Evolutionary conservation across 768 basidiomycete species (phyloP), one percentile per base, ranked within the genome.

Genomic region (Suillus placidus): DNA sequence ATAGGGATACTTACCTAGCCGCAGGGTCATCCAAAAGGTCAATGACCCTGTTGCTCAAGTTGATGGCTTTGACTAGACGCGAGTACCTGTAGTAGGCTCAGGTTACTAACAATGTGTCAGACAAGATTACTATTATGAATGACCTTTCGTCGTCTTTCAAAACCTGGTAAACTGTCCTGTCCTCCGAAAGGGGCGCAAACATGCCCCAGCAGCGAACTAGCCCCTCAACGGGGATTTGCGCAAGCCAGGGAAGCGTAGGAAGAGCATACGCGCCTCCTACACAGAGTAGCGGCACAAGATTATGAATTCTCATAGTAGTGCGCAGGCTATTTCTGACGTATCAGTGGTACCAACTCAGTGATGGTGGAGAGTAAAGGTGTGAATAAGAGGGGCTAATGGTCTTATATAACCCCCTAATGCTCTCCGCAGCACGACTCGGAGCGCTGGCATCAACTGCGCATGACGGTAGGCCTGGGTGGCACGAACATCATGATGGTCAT

Each of bases 1-100:
- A 43, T 34, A 32, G 30, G 16, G 20, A 14, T 23, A 58, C 78
- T 55, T 63, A 81, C 82, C 74, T 68, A 35, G 75, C 67, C 18
- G 78, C 73, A 14, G 81, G 70, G 62, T 83, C 79, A 64, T 84
- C 80, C 47, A 84, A 73, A 20, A 81, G 60, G 16, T 71, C 68
- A 9, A 75, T 75, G 32, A 80, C 74, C 37, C 80, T 78, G 30
- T 81, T 79, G 23, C 79, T 79, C 60, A 76, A 76, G 61, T 81
- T 76, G 35, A 83, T 72, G 1, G 79, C 74, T 67, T 82, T 82
- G 66, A 78, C 77, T 8, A 82, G 40, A 32, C 77, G 77, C 7
- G 80, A 79, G 68, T 79, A 83, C 62, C 81, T 82, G 65, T 38
- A 26, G 26, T 38, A 16, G 30, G 37, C 54, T 13, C n/a, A n/a